Base-by-base conservation (phyloP, 2,329 filamentous ascomycete species). In the Beauveria scarabaeidicola region DNA sequence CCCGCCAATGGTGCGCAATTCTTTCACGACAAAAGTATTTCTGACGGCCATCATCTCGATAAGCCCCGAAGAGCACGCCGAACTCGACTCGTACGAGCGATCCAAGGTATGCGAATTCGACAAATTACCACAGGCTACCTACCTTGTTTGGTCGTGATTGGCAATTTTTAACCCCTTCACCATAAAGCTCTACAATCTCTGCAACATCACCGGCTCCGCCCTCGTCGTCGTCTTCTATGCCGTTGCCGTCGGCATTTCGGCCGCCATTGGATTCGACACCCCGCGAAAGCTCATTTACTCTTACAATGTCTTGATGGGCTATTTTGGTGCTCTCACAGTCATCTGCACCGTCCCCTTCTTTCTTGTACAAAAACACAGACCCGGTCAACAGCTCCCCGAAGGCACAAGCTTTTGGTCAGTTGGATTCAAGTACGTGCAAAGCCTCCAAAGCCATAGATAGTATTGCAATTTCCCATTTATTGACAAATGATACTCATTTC, bases 341-440 rank as follows among this genome's bases (percentile, higher is more conserved):
- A 48, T 63, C 15, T 64, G 58, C 27, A 64, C 64, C 8, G 50
- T 65, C 5, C 65, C 65, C 3, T 66, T 65, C 61, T 66, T 66
- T 40, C 51, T 65, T n/a, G 60, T 66, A 13, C 64, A 66, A 53
- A 64, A 64, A 59, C 62, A 63, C 41, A 56, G 65, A 7, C 64
- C 65, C 1, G 64, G 64, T 8, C 65, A 66, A 56, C 63, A 66
- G 60, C 61, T 65, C 1, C 63, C 63, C 3, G 56, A 61, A 13
- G 63, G 63, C 15, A 55, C 62, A 6, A 58, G 58, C n/a, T 65
- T 60, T 44, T 54, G 63, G 44, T 58, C 62, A 5, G 62, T 62
- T 15, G 61, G 61, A 11, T 61, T 61, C 21, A 63, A 61, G 61
- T 62, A 47, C 38, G 61, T 58, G 11, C 13, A 21, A 8, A n/a